Percentiles rank a stretch among this genome's conserved stretches.
Evolutionary conservation across 2,329 filamentous ascomycete genomes (phyloP).

Genomic region (Mariannaea elegans): DNA sequence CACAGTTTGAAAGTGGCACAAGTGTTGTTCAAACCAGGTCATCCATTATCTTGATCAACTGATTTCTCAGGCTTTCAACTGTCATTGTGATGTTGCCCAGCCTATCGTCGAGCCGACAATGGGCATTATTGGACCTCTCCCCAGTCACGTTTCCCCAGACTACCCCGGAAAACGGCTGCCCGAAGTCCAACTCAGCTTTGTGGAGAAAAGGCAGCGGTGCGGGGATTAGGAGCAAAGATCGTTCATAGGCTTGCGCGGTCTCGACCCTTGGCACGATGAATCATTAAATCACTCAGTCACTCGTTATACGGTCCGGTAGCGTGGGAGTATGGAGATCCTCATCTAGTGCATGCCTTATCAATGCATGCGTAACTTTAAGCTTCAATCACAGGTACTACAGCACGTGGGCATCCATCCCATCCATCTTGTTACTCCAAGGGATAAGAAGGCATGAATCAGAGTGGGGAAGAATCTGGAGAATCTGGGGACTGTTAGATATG

Average conservation of each 20-base stretch:
- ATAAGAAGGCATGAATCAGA: neutral
- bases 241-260: neutral
- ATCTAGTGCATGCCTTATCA: too few relatives aligned
- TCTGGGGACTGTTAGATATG: too few relatives aligned
- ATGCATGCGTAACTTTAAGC: too few relatives aligned
- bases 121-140: neutral
- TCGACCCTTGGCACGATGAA: conserved; percentile 11
- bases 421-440: neutral
- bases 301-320: neutral
- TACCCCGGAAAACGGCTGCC: conserved; percentile 34
- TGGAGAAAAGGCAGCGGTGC: conserved; percentile 15
- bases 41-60: neutral
- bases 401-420: too few relatives aligned
- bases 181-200: conserved; percentile 11
- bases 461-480: neutral
- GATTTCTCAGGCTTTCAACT: neutral
- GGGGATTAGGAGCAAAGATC: neutral
- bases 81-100: neutral
- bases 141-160: conserved; percentile 20
- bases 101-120: neutral
- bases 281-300: conserved; percentile 14
- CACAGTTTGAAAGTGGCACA: conserved; percentile 3
- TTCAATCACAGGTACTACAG: too few relatives aligned
- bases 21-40: neutral
- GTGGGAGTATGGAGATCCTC: too few relatives aligned